These are phyloP conservation scores for Leptodontidium sp. DNA, from an alignment of 2,329 filamentous ascomycete genomes.

Conservation along the genomic window DNA sequence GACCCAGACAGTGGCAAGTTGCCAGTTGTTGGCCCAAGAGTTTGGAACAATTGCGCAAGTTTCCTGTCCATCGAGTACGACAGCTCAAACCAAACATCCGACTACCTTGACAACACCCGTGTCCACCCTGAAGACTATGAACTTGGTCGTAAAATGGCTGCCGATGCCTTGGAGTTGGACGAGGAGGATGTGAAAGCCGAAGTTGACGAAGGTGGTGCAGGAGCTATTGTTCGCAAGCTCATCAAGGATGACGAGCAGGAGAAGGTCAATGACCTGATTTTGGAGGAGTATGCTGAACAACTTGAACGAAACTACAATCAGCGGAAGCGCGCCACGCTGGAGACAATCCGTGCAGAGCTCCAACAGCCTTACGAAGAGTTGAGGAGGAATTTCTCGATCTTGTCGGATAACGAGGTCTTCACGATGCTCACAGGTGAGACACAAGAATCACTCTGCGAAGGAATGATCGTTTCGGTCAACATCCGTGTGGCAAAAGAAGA, in stretches of 20 bases:
- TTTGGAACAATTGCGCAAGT: slow-evolving; percentile 97
- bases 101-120: slow-evolving; percentile 95
- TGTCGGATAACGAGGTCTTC: slow-evolving; percentile 83
- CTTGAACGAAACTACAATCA: slow-evolving; percentile 92
- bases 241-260: slow-evolving; percentile 94
- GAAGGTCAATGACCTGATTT: slow-evolving; percentile 92
- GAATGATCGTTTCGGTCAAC: slow-evolving; percentile 92
- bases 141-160: slow-evolving; percentile 96
- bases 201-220: slow-evolving; percentile 86
- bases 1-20: slow-evolving; percentile 81
- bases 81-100: slow-evolving; percentile 79
- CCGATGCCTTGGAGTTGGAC: slow-evolving; percentile 93
- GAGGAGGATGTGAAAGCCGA: slow-evolving; percentile 98
- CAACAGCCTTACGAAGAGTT: slow-evolving; percentile 95
- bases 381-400: slow-evolving; percentile 76
- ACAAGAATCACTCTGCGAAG: slow-evolving; percentile 79
- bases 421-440: slow-evolving; percentile 98
- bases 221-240: slow-evolving; percentile 92
- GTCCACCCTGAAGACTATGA: slow-evolving; percentile 99
- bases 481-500: slow-evolving; percentile 90
- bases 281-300: slow-evolving; percentile 97
- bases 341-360: slow-evolving; percentile 94
- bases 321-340: slow-evolving; percentile 92
- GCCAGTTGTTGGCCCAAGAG: slow-evolving; percentile 84
- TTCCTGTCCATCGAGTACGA: slow-evolving; percentile 93